Conservation (phyloP, 2,329 filamentous ascomycete genomes). For the Curvularia sp. region DNA sequence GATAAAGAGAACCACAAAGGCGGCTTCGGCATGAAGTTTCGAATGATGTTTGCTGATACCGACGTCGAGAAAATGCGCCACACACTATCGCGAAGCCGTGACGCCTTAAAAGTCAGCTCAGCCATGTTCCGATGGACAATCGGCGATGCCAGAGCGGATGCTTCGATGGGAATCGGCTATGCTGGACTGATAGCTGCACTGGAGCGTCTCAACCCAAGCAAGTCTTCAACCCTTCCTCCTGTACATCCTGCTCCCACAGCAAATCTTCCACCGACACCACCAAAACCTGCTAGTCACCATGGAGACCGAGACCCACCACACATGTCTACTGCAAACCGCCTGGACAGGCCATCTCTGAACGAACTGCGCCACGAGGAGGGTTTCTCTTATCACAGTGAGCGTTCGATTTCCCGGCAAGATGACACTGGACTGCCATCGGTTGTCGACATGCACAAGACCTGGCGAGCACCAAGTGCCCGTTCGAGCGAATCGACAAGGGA, state of each 20-base stretch:
- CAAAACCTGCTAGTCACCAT: constrained; percentile 24
- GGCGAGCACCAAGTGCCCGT: constrained; percentile 40
- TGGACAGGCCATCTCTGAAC: constrained; percentile 29
- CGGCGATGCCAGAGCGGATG: constrained; percentile 64
- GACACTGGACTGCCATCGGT: constrained; percentile 28
- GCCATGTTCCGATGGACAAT: constrained; percentile 71
- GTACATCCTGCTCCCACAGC: constrained; percentile 44
- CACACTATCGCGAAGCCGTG: constrained; percentile 65
- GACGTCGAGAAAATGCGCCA: constrained; percentile 67
- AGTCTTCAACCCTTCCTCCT: constrained; percentile 31
- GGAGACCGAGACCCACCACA: constrained; percentile 12
- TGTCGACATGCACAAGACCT: constrained; percentile 38
- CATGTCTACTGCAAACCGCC: constrained; percentile 17
- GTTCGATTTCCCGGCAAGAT: constrained; percentile 27
- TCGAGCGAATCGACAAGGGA: constrained; percentile 40
- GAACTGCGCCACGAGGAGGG: constrained; percentile 26
- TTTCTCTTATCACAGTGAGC: constrained; percentile 23
- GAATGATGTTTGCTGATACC: constrained; percentile 62
- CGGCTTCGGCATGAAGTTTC: constrained; percentile 67
- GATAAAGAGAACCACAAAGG: constrained; percentile 67
- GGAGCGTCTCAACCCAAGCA: constrained; percentile 57
- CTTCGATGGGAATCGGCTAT: constrained; percentile 70
- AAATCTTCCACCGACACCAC: constrained; percentile 39
- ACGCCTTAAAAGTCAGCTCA: constrained; percentile 69
- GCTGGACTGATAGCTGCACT: constrained; percentile 71